These are phyloP conservation scores for Cystobasidium slooffiae DNA, from an alignment of 1,284 basidiomycete species.

Conservation along the genomic window DNA sequence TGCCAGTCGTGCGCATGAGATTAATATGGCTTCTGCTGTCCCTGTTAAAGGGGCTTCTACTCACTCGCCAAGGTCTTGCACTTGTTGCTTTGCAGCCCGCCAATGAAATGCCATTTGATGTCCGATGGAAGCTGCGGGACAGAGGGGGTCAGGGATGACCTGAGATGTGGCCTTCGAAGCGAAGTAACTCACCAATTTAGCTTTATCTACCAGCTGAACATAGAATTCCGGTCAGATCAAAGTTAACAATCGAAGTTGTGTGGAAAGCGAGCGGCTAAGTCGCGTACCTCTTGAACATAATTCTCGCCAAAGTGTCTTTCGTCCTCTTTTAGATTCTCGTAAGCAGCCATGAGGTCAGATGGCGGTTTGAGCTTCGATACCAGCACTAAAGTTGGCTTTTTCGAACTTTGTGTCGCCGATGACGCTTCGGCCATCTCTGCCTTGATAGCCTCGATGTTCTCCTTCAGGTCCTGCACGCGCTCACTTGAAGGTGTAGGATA, in stretches of 20 bases:
- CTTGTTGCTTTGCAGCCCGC: slow-evolving; percentile 93
- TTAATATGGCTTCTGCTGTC: no score
- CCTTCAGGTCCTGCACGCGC: slow-evolving; percentile 57
- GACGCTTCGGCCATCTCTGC: slow-evolving; percentile 55
- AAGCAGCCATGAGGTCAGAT: slow-evolving; percentile 81
- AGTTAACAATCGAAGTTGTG: not conserved
- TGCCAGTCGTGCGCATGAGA: no score
- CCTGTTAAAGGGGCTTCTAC: no score
- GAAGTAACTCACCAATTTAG: slow-evolving; percentile 16
- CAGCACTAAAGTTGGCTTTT: slow-evolving; percentile 70
- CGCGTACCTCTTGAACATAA: slow-evolving; percentile 85
- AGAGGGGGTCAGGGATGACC: not conserved
- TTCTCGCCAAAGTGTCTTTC: slow-evolving; percentile 97
- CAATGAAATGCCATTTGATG: slow-evolving; percentile 97
- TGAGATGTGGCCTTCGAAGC: not conserved
- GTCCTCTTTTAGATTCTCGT: slow-evolving; percentile 63
- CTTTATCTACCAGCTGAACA: slow-evolving; percentile 40
- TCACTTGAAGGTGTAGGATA: slow-evolving; percentile 48
- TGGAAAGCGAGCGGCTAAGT: not conserved
- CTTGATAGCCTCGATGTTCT: slow-evolving; percentile 58
- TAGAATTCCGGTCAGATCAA: not conserved
- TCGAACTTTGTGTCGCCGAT: slow-evolving; percentile 5
- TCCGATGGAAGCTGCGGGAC: slow-evolving; percentile 70
- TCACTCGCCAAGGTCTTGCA: slow-evolving; percentile 83
- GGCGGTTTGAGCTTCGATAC: slow-evolving; percentile 95